Percentiles rank a stretch among this genome's conserved stretches.
Conservation (phyloP, 805 yeast species). For the Metschnikowia santaceciliae region DNA sequence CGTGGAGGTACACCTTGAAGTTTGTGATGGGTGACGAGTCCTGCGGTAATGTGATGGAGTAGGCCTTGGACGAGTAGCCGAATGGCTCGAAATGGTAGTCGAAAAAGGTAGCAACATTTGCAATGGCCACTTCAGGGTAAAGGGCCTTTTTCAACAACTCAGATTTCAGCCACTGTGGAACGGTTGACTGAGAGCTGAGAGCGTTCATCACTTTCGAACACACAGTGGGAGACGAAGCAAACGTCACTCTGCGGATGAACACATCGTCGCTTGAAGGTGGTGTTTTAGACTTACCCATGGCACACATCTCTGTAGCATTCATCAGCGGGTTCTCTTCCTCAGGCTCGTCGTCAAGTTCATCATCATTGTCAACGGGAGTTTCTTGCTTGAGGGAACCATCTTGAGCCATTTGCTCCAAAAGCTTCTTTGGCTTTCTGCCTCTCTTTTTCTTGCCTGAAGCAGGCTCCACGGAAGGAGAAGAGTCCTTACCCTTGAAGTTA, state of each 20-base stretch:
- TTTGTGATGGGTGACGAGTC: slow-evolving; percentile 42
- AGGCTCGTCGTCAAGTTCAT: slow-evolving; percentile 7
- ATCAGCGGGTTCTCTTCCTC: slow-evolving; percentile 4
- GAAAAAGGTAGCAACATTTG: slow-evolving; percentile 27
- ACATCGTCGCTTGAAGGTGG: slow-evolving; percentile 16
- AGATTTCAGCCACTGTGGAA: slow-evolving; percentile 20
- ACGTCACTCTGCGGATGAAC: slow-evolving; percentile 16
- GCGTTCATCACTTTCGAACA: slow-evolving; percentile 11
- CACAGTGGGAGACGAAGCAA: slow-evolving; percentile 11
- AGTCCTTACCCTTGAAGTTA: slow-evolving; percentile 20
- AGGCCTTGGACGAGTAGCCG: slow-evolving; percentile 33
- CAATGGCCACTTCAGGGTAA: slow-evolving; percentile 31
- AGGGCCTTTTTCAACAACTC: slow-evolving; percentile 22
- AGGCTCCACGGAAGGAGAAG: slow-evolving; percentile 11
- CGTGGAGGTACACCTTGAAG: slow-evolving; percentile 41
- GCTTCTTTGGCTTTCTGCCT: slow-evolving; percentile 22
- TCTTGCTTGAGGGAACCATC: slow-evolving; percentile 13
- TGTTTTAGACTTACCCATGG: slow-evolving; percentile 15
- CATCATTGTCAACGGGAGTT: slow-evolving; percentile 7
- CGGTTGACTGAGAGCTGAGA: slow-evolving; percentile 8
- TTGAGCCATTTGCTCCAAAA: slow-evolving; percentile 17
- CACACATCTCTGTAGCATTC: slow-evolving; percentile 13
- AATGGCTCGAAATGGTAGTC: slow-evolving; percentile 38
- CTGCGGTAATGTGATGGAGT: slow-evolving; percentile 45
- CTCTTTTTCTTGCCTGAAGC: slow-evolving; percentile 19